Evolutionary conservation across 2,329 filamentous ascomycete species (phyloP).

Genomic region (Sarocladium strictum): DNA sequence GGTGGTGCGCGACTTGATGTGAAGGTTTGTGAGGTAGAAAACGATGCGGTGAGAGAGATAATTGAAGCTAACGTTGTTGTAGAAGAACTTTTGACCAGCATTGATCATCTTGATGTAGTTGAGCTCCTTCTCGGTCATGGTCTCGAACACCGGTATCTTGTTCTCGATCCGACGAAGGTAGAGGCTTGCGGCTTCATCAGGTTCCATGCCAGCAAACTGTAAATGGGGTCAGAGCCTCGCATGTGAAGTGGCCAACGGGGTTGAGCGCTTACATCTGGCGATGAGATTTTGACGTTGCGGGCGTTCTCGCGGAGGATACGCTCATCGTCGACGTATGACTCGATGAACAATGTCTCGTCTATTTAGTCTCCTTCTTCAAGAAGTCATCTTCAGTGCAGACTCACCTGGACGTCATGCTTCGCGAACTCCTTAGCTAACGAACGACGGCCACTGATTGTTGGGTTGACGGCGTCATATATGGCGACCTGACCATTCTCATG

Average conservation of each 20-base stretch:
- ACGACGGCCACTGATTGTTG: conserved; percentile 72
- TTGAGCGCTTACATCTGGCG: conserved; percentile 67
- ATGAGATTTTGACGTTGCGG: conserved; percentile 94
- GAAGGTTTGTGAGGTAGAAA: conserved; percentile 94
- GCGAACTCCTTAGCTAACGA: conserved; percentile 91
- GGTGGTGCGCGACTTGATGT: conserved; percentile 90
- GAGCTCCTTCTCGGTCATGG: conserved; percentile 87
- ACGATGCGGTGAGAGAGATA: conserved; percentile 96
- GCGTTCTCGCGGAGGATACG: conserved; percentile 95
- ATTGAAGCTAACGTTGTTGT: conserved; percentile 96
- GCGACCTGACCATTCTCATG: conserved; percentile 97
- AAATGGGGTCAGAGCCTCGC: background rate
- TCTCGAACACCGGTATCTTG: conserved; percentile 93
- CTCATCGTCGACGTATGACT: conserved; percentile 91
- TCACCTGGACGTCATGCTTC: conserved; percentile 89
- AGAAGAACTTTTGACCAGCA: conserved; percentile 83
- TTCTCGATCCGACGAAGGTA: conserved; percentile 86
- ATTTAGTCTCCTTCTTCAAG: background rate
- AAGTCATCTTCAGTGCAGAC: background rate
- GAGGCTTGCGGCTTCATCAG: conserved; percentile 85
- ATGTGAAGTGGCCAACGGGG: conserved; percentile 10
- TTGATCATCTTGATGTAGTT: conserved; percentile 99
- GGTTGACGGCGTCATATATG: conserved; percentile 97
- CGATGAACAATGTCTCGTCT: conserved; percentile 82
- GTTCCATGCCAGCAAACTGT: conserved; percentile 83